Conservation (phyloP, 345 rosid genomes). For the Rhodomyrtus tomentosa region DNA sequence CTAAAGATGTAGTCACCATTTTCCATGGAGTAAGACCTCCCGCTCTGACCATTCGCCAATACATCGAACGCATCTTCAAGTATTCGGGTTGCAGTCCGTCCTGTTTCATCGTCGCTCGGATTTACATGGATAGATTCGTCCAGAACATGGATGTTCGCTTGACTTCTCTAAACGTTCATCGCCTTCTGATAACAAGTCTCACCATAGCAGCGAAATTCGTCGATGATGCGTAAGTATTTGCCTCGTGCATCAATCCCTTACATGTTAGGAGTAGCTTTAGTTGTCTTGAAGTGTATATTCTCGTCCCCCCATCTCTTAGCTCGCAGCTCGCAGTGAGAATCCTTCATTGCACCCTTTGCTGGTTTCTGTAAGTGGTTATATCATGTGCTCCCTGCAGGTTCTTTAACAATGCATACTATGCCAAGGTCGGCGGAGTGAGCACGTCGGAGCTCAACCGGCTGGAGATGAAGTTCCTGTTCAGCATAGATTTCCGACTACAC, state of each 20-base stretch:
- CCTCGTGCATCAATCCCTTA: not conserved
- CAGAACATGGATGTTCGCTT: constrained; percentile 33
- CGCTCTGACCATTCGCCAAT: constrained; percentile 45
- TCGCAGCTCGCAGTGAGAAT: not conserved
- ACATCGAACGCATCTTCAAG: constrained; percentile 74
- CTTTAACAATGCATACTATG: constrained; percentile 84
- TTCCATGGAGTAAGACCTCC: constrained; percentile 68
- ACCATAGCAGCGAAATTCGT: constrained; percentile 80
- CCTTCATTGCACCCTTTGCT: not conserved
- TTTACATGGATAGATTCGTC: constrained; percentile 62
- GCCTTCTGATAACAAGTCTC: constrained; percentile 71
- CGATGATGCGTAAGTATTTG: constrained; percentile 63
- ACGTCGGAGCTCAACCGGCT: constrained; percentile 66
- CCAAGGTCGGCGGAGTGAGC: constrained; percentile 86
- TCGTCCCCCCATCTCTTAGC: not conserved
- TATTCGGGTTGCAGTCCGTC: constrained; percentile 84
- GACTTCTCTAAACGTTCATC: constrained; percentile 67
- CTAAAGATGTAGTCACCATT: constrained; percentile 21
- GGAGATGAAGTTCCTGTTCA: constrained; percentile 78
- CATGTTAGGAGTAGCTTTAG: not conserved
- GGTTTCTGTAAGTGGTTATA: not conserved
- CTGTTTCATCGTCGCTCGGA: constrained; percentile 72
- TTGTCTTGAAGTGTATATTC: not conserved
- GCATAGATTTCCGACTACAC: constrained; percentile 72
- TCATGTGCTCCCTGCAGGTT: constrained; percentile 33